A percentile compares a stretch with the other conserved stretches of the same genome.
phyloP scores from a whole-genome alignment of 2,329 filamentous ascomycete species.

The Rhexocercosporidium sp. region DNA sequence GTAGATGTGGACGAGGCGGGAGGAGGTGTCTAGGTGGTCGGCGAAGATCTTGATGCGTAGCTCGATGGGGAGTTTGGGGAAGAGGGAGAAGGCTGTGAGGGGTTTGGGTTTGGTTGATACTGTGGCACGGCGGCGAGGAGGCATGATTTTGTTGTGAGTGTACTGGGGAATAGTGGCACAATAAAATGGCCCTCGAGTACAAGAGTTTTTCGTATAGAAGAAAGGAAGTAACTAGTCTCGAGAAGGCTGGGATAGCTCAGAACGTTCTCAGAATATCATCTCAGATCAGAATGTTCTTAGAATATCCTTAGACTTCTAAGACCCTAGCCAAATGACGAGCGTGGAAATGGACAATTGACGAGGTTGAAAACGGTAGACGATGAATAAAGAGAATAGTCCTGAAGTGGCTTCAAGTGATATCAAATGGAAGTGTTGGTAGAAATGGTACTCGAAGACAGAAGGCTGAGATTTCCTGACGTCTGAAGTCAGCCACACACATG shows the following conservation, averaged over 20 bases:
- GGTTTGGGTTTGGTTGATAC: not conserved
- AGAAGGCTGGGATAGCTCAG: not conserved
- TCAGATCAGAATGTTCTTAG: not conserved
- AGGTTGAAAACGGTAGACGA: not conserved
- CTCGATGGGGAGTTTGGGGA: constrained; percentile 15
- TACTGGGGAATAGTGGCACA: not conserved
- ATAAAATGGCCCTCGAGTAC: no score
- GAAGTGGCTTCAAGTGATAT: not conserved
- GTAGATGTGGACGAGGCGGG: constrained; percentile 7
- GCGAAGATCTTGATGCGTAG: constrained; percentile 14
- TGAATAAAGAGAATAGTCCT: not conserved
- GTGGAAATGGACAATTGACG: not conserved
- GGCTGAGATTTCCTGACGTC: not conserved
- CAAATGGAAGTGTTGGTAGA: not conserved
- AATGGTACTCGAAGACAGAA: not conserved
- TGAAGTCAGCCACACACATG: constrained; percentile 2
- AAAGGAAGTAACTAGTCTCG: not conserved
- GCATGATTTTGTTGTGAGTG: constrained; percentile 1
- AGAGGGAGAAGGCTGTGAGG: constrained; percentile 3
- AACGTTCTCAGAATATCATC: not conserved
- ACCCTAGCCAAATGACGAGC: not conserved
- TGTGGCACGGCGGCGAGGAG: not conserved
- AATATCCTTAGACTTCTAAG: no score
- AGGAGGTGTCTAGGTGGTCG: not conserved
- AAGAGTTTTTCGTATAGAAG: not conserved